Evolutionary conservation across 768 basidiomycete species (phyloP).

Genomic region (Strobilomyces confusus): DNA sequence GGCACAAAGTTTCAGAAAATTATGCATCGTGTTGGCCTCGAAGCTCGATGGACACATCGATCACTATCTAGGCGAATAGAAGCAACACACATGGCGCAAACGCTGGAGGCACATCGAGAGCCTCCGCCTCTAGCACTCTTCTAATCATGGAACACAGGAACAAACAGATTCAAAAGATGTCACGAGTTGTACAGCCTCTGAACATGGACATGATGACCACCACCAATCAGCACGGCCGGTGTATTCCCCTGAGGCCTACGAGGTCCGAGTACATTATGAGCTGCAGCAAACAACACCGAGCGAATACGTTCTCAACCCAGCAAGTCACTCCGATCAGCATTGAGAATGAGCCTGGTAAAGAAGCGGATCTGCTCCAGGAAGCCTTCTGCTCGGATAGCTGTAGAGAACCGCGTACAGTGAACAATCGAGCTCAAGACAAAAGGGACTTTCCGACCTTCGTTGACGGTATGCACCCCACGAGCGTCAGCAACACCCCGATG

Average conservation of each 20-base stretch:
- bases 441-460: constrained; percentile 20
- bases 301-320: constrained; percentile 7
- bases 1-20: not conserved
- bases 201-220: not conserved
- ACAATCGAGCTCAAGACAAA: not conserved
- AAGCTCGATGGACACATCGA: constrained; percentile 14
- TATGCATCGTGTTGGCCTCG: constrained; percentile 10
- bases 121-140: constrained; percentile 1
- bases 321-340: constrained; percentile 28
- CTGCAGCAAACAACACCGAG: not conserved
- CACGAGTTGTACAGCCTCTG: not conserved
- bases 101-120: constrained; percentile 28
- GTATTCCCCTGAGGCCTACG: not conserved
- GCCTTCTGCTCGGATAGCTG: constrained; percentile 28
- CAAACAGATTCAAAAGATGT: not conserved
- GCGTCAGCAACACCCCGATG: constrained; percentile 28
- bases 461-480: constrained; percentile 29
- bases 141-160: constrained; percentile 6
- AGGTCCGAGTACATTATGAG: not conserved
- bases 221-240: not conserved
- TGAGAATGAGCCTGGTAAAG: constrained; percentile 31
- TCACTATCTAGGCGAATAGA: constrained; percentile 9
- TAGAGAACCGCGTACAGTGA: not conserved
- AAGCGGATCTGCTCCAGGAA: constrained; percentile 32
- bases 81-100: not conserved